phyloP scores from a whole-genome alignment of 2,329 filamentous ascomycete species.

The Trichocomaceae sp. region DNA sequence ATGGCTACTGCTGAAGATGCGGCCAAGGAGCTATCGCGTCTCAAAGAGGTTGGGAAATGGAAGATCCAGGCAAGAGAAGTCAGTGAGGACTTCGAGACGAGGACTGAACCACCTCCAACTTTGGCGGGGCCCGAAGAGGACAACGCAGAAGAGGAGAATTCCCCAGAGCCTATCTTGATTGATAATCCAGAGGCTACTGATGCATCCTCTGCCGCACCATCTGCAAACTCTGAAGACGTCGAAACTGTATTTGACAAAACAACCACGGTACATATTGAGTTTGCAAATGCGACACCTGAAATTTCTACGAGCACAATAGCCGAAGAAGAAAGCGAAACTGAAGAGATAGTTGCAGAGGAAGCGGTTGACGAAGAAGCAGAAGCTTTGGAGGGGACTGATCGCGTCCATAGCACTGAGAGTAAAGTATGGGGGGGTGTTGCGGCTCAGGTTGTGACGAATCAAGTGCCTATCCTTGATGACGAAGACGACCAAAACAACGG shows the following conservation, averaged over 20 bases:
- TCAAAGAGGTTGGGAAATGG: conserved; percentile 80
- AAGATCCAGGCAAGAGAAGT: conserved; percentile 71
- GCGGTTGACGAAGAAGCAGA: neutral
- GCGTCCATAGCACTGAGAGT: conserved; percentile 13
- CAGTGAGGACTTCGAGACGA: conserved; percentile 70
- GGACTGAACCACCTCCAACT: conserved; percentile 37
- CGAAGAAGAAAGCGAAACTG: neutral
- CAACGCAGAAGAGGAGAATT: neutral
- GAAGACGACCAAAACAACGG: conserved; percentile 42
- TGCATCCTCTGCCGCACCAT: conserved; percentile 9
- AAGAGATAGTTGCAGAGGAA: neutral
- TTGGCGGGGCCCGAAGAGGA: conserved; percentile 21
- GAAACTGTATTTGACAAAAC: conserved; percentile 25
- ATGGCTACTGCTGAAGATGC: conserved; percentile 74
- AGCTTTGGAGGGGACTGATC: neutral
- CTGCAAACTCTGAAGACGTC: neutral
- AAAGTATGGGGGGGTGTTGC: conserved; percentile 52
- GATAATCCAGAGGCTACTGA: conserved; percentile 2
- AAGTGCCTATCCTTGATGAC: conserved; percentile 45
- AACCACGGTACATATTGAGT: conserved; percentile 6
- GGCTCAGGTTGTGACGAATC: conserved; percentile 45
- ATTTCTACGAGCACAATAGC: neutral
- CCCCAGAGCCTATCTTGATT: neutral
- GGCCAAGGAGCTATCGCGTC: conserved; percentile 68
- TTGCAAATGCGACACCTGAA: conserved; percentile 5